Evolutionary conservation across 768 basidiomycete species (phyloP).

Genomic region (Calvatia gigantea): DNA sequence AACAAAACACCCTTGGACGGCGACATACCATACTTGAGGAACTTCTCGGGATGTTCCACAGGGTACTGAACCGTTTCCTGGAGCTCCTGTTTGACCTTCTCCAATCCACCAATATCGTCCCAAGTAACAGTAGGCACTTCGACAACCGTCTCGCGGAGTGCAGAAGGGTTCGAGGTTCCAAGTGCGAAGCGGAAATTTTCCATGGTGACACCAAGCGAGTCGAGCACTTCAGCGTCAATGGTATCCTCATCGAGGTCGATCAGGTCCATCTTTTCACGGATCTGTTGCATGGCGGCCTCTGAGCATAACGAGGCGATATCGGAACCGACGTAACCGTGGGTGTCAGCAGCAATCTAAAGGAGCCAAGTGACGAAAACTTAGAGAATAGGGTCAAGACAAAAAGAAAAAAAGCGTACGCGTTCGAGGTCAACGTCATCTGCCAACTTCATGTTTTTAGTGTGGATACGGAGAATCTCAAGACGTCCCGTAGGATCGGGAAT

Average conservation of each 20-base stretch:
- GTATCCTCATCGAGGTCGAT: conserved; percentile 97
- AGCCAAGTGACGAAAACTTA: not conserved
- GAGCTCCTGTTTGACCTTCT: conserved; percentile 98
- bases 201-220: conserved; percentile 99
- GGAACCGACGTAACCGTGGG: conserved; percentile 98
- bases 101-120: conserved; percentile 99
- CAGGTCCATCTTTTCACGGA: conserved; percentile 99
- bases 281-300: conserved; percentile 99
- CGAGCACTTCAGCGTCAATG: conserved; percentile 98
- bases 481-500: conserved; percentile 99
- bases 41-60: conserved; percentile 99
- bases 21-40: conserved; percentile 99
- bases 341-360: conserved; percentile 95
- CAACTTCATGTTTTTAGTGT: conserved; percentile 99
- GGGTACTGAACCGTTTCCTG: conserved; percentile 99
- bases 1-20: conserved; percentile 99
- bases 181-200: conserved; percentile 99
- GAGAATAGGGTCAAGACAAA: not conserved
- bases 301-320: conserved; percentile 97
- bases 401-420: conserved; percentile 47
- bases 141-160: conserved; percentile 97
- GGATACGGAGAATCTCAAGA: conserved; percentile 97
- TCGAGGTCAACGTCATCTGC: conserved; percentile 96
- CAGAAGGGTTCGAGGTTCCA: conserved; percentile 95
- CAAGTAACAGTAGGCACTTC: conserved; percentile 98